Conservation (phyloP, 2,329 filamentous ascomycete genomes). For the Orbilia brochopaga region DNA sequence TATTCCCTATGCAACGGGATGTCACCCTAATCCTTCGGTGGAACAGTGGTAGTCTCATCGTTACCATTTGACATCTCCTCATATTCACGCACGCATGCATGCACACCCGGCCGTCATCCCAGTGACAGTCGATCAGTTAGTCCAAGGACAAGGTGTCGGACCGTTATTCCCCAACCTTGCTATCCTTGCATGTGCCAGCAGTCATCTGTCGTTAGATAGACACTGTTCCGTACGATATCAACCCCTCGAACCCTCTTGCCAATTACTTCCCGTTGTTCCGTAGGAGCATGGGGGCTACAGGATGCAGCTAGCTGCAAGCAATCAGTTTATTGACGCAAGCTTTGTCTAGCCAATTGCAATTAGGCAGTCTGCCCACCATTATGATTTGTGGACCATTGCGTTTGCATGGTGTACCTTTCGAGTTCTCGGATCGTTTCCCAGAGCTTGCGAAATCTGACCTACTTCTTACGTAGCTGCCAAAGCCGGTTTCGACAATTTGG, state of each 20-base stretch:
- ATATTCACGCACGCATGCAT: conserved; percentile 35
- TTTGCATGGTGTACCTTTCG: background rate
- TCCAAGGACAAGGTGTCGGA: conserved; percentile 24
- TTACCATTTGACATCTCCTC: conserved; percentile 40
- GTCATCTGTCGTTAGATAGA: conserved; percentile 35
- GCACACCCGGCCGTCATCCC: background rate
- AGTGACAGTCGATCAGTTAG: conserved; percentile 13
- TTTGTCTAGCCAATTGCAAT: conserved; percentile 44
- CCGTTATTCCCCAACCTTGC: conserved; percentile 48
- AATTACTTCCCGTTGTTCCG: conserved; percentile 35
- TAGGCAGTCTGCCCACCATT: conserved; percentile 28
- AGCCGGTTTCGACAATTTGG: too few species aligned
- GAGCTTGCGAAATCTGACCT: background rate
- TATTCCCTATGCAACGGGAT: conserved; percentile 35
- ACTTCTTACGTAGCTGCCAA: too few species aligned
- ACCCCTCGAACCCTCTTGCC: conserved; percentile 13
- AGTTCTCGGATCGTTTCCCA: background rate
- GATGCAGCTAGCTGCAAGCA: conserved; percentile 26
- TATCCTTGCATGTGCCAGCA: conserved; percentile 39
- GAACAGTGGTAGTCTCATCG: conserved; percentile 10
- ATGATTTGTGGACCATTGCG: background rate
- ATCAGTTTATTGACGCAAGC: conserved; percentile 19
- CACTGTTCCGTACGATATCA: conserved; percentile 13
- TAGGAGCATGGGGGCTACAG: conserved; percentile 7
- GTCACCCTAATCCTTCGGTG: conserved; percentile 12